Conservation (phyloP, 2,329 filamentous ascomycete genomes). For the Sclerotinia borealis region DNA sequence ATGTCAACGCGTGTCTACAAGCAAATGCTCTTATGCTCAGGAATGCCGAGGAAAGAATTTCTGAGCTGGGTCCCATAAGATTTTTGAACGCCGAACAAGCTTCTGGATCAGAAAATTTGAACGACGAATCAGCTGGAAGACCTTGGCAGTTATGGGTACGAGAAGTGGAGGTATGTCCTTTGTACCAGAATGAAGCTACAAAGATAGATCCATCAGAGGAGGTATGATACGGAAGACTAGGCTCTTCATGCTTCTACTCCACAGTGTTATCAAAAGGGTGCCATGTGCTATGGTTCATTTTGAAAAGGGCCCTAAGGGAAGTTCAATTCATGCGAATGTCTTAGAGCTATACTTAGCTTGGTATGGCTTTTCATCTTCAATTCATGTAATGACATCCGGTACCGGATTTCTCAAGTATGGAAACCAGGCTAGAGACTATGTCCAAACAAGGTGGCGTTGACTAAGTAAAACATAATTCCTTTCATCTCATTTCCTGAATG, state of each 20-base stretch:
- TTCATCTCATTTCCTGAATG: neutral
- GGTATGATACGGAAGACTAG: neutral
- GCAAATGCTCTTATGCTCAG: constrained; percentile 33
- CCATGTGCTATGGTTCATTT: neutral
- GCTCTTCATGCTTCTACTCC: neutral
- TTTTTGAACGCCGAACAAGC: constrained; percentile 22
- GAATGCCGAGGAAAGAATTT: neutral
- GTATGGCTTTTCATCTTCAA: neutral
- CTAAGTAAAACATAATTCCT: neutral
- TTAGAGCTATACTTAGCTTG: neutral
- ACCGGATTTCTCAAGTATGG: neutral
- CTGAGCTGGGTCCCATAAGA: neutral
- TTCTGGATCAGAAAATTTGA: constrained; percentile 26
- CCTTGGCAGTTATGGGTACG: constrained; percentile 31
- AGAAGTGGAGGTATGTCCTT: constrained; percentile 26
- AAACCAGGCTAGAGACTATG: neutral
- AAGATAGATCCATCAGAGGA: neutral
- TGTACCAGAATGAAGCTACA: constrained; percentile 21
- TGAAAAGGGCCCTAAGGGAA: too few relatives aligned
- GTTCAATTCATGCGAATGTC: neutral
- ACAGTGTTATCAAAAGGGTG: neutral
- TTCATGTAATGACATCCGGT: neutral
- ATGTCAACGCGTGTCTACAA: constrained; percentile 39
- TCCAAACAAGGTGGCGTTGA: constrained; percentile 2
- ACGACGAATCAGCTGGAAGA: constrained; percentile 26